Evolutionary conservation across 768 basidiomycete species (phyloP).

Genomic region (Lactifluus volemus): DNA sequence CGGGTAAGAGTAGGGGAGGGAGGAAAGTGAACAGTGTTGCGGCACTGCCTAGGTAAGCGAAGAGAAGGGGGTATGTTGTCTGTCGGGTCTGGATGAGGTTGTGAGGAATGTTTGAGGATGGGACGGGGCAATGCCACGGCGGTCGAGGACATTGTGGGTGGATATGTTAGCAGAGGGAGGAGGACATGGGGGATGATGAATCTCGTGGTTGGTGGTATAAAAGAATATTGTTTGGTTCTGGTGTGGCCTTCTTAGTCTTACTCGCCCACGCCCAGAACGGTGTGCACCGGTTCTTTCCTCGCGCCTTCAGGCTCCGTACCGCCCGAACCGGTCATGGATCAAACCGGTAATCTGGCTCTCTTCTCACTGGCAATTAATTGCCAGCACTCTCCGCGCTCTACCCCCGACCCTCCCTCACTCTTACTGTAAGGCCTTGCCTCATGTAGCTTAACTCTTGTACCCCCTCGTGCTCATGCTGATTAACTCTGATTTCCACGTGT

Average conservation of each 20-base stretch:
- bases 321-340: neutral
- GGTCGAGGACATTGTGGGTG: neutral
- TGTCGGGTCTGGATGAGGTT: neutral
- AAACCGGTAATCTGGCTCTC: neutral
- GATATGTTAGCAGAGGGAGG: constrained; percentile 3
- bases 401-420: neutral
- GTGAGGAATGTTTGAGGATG: constrained; percentile 19
- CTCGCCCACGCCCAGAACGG: neutral
- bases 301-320: neutral
- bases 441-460: neutral
- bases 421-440: neutral
- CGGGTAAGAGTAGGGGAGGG: constrained; percentile 30
- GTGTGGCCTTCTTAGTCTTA: neutral
- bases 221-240: constrained; percentile 3
- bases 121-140: constrained; percentile 14
- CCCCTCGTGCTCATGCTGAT: constrained; percentile 10
- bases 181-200: constrained; percentile 2
- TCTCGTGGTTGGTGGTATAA: neutral
- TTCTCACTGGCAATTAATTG: neutral
- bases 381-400: neutral
- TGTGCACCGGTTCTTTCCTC: neutral
- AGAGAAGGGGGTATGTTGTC: neutral
- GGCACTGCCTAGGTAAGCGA: constrained; percentile 1
- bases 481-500: neutral
- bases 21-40: constrained; percentile 39